Evolutionary conservation across 2,329 filamentous ascomycete species (phyloP).

Genomic region (Paracoccidioides lutzii): DNA sequence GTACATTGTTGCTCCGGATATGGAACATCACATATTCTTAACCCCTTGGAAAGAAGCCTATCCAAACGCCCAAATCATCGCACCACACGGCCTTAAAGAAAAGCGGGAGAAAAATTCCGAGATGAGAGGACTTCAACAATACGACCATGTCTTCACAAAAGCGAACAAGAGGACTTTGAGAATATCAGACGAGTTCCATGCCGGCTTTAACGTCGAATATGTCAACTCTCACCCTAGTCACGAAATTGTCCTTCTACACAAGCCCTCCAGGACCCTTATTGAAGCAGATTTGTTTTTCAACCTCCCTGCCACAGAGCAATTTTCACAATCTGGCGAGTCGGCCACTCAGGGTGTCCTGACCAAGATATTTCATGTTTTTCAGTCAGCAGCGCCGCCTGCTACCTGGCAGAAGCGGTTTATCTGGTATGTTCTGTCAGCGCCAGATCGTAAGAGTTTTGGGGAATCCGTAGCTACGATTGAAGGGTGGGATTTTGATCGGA

Average conservation of each 20-base stretch:
- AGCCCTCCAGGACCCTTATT: constrained; percentile 65
- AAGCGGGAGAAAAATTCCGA: constrained; percentile 54
- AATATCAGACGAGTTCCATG: constrained; percentile 67
- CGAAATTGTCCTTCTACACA: constrained; percentile 79
- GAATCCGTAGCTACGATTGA: constrained; percentile 56
- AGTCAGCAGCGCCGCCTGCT: constrained; percentile 46
- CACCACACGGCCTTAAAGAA: constrained; percentile 67
- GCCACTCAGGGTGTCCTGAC: constrained; percentile 47
- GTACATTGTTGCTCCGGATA: constrained; percentile 78
- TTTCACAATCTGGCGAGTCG: constrained; percentile 44
- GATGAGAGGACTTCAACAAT: constrained; percentile 44
- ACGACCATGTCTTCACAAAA: constrained; percentile 54
- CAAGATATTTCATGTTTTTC: constrained; percentile 43
- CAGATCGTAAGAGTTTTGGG: constrained; percentile 56
- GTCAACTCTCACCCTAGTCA: constrained; percentile 68
- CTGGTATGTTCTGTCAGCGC: constrained; percentile 58
- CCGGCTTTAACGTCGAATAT: constrained; percentile 76
- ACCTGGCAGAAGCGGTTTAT: constrained; percentile 66
- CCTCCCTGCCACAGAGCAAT: constrained; percentile 77
- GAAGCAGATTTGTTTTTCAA: constrained; percentile 90
- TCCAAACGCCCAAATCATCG: constrained; percentile 67
- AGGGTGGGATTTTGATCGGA: constrained; percentile 68
- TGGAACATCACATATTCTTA: constrained; percentile 92
- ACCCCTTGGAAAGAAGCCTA: constrained; percentile 71
- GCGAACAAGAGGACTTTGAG: constrained; percentile 38